Evolutionary conservation across 257 asterid genomes (phyloP).

Genomic region (Nicotiana sylvestris): DNA sequence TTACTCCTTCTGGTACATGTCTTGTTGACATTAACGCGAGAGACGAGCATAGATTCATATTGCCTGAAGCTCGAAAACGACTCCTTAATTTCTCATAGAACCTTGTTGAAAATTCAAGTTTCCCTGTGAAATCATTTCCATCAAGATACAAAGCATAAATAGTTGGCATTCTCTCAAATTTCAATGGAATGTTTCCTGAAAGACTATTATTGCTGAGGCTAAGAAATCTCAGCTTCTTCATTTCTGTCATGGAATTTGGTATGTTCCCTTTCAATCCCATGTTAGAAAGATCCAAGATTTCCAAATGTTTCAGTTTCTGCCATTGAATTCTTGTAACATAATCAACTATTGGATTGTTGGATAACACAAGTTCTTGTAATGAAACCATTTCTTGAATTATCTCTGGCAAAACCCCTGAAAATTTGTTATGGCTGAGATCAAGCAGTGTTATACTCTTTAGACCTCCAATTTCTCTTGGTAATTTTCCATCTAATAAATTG

Average conservation of each 20-base stretch:
- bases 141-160: slow-evolving; percentile 23
- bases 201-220: slow-evolving; percentile 25
- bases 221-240: slow-evolving; percentile 33
- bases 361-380: slow-evolving; percentile 16
- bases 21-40: slow-evolving; percentile 13
- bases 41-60: slow-evolving; percentile 23
- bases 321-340: slow-evolving; percentile 21
- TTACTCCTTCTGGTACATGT: slow-evolving; percentile 21
- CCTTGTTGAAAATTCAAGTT: slow-evolving; percentile 24
- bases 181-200: slow-evolving; percentile 19
- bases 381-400: slow-evolving; percentile 16
- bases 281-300: slow-evolving; percentile 24
- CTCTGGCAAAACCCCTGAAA: slow-evolving; percentile 17
- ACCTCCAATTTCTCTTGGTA: slow-evolving; percentile 22
- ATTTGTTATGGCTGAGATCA: slow-evolving; percentile 27
- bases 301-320: slow-evolving; percentile 22
- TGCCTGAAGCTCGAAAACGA: slow-evolving; percentile 28
- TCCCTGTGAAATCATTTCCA: slow-evolving; percentile 32
- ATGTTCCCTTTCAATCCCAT: slow-evolving; percentile 19
- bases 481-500: slow-evolving; percentile 19
- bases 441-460: slow-evolving; percentile 18
- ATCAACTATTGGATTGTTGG: slow-evolving; percentile 22
- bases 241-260: slow-evolving; percentile 22
- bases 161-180: slow-evolving; percentile 18
- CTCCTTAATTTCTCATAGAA: slow-evolving; percentile 30